A percentile compares a stretch with the other conserved stretches of the same genome.
These are phyloP conservation scores for Chaetomium tenue DNA, from an alignment of 495 filamentous ascomycete genomes.

Conservation along the genomic window DNA sequence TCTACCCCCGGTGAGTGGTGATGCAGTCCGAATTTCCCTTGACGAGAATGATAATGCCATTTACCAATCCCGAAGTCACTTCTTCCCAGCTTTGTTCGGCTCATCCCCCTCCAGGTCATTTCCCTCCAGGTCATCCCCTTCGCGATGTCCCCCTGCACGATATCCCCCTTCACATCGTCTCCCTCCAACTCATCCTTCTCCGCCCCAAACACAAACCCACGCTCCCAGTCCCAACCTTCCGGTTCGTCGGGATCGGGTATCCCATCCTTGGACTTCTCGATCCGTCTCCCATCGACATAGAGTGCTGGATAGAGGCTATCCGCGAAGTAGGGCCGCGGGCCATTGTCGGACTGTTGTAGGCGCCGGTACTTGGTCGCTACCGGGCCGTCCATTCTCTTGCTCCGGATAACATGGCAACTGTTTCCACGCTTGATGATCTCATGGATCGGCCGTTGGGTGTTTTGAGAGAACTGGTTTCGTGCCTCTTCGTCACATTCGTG, in stretches of 20 bases:
- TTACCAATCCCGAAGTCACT: no score
- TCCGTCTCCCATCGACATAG: conserved; percentile 1
- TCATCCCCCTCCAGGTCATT: no score
- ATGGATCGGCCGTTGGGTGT: neutral
- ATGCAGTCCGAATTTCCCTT: no score
- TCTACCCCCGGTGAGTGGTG: no score
- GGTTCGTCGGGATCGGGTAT: conserved; percentile 2
- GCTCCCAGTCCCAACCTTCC: conserved; percentile 10
- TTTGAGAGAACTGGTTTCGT: conserved; percentile 7
- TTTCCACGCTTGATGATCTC: conserved; percentile 8
- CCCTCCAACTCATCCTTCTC: conserved; percentile 1
- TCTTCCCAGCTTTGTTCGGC: no score
- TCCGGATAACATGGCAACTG: conserved; percentile 4
- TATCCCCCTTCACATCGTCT: neutral
- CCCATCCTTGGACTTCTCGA: conserved; percentile 1
- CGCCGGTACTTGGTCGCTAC: neutral
- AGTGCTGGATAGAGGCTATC: neutral
- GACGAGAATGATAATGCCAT: no score
- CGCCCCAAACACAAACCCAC: neutral
- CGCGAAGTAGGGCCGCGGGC: conserved; percentile 2
- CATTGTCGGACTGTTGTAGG: neutral
- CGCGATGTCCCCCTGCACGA: neutral
- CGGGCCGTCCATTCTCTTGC: neutral
- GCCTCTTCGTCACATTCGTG: neutral
- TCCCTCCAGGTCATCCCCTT: no score